Percentiles rank a stretch among this genome's conserved stretches.
phyloP scores from a whole-genome alignment of 805 yeast genomes.

The Saccharomycopsis capsularis region DNA sequence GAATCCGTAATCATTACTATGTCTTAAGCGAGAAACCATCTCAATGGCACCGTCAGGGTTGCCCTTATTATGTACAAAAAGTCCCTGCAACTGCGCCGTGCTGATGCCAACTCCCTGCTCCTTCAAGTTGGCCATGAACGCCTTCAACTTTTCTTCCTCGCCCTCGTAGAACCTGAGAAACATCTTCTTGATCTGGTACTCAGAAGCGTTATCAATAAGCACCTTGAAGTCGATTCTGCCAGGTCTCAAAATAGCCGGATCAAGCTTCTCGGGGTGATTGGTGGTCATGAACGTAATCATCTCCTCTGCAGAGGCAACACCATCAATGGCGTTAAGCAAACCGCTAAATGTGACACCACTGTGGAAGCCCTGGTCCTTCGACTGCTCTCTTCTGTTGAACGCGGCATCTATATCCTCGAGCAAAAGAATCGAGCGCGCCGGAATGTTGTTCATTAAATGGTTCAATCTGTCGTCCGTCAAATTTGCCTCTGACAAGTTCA shows the following conservation, averaged over 20 bases:
- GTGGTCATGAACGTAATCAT: slow-evolving; percentile 97
- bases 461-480: slow-evolving; percentile 91
- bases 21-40: slow-evolving; percentile 12
- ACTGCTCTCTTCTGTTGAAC: slow-evolving; percentile 72
- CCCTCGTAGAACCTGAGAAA: slow-evolving; percentile 77
- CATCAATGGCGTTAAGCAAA: slow-evolving; percentile 86
- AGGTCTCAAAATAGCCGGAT: slow-evolving; percentile 89
- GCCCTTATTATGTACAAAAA: slow-evolving; percentile 86
- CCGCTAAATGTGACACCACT: slow-evolving; percentile 97
- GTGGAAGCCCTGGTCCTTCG: slow-evolving; percentile 66
- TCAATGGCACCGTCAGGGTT: slow-evolving; percentile 61
- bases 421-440: slow-evolving; percentile 76
- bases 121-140: slow-evolving; percentile 38
- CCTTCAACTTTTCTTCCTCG: slow-evolving; percentile 46
- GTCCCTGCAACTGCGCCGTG: slow-evolving; percentile 93
- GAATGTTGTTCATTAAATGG: slow-evolving; percentile 93
- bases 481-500: slow-evolving; percentile 85
- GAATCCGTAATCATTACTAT: not conserved
- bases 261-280: slow-evolving; percentile 90
- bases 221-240: slow-evolving; percentile 88
- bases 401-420: slow-evolving; percentile 97
- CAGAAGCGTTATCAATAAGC: slow-evolving; percentile 79
- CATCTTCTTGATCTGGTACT: slow-evolving; percentile 73
- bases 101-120: slow-evolving; percentile 52
- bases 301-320: slow-evolving; percentile 96